These are phyloP conservation scores for Hirsutella thompsonii DNA, from an alignment of 2,329 filamentous ascomycete genomes.

Conservation along the genomic window DNA sequence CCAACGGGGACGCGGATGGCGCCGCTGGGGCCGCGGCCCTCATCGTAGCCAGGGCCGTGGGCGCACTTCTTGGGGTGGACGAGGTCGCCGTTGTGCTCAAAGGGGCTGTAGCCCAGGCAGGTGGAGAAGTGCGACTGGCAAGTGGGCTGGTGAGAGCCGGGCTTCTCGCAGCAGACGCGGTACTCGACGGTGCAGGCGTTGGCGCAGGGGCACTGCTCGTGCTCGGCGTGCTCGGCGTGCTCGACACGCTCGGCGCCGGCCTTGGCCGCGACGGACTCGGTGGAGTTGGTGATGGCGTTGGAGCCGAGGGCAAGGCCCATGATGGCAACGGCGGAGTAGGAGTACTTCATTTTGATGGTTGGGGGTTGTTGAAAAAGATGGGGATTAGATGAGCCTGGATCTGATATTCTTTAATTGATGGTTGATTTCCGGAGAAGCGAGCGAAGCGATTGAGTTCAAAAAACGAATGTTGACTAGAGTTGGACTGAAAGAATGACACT, in stretches of 20 bases:
- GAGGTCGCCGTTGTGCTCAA: conserved; percentile 4
- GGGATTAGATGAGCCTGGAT: too few relatives aligned
- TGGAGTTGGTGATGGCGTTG: neutral
- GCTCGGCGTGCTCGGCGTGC: too few relatives aligned
- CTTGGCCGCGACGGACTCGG: too few relatives aligned
- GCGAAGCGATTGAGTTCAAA: neutral
- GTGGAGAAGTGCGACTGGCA: conserved; percentile 11
- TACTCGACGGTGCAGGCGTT: too few relatives aligned
- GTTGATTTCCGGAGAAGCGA: neutral
- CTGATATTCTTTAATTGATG: neutral
- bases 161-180: too few relatives aligned
- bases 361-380: neutral
- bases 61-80: conserved; percentile 9
- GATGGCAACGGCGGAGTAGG: neutral
- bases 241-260: too few relatives aligned
- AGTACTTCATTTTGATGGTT: neutral
- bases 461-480: neutral
- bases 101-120: conserved; percentile 14
- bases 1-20: too few relatives aligned
- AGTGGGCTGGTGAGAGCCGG: conserved; percentile 6
- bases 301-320: neutral
- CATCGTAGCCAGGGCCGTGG: neutral
- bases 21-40: too few relatives aligned
- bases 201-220: too few relatives aligned
- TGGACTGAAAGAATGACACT: neutral